Conservation (phyloP, 2,329 filamentous ascomycete genomes). For the Pestalotiopsis sp. region DNA sequence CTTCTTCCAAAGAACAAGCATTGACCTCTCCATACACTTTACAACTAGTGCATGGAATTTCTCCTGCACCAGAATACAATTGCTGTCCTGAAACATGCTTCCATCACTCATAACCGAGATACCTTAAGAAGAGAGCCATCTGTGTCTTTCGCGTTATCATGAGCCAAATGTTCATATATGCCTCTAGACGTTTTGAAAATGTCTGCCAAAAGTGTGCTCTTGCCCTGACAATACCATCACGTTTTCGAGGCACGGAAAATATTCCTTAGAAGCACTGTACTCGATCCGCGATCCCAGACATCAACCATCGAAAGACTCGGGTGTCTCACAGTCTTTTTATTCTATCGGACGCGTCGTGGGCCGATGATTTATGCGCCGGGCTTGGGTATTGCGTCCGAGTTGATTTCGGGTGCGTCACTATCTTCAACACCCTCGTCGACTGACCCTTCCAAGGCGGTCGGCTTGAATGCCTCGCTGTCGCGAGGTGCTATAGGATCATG, state of each 20-base stretch:
- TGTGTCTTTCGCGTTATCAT: not conserved
- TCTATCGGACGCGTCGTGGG: not conserved
- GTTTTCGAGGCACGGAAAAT: not conserved
- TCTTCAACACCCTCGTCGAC: constrained; percentile 55
- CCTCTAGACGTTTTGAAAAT: not conserved
- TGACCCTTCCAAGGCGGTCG: constrained; percentile 53
- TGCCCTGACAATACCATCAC: not conserved
- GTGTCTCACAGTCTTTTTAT: not conserved
- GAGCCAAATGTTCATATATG: not conserved
- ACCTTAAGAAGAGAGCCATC: not conserved
- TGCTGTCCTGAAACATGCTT: not conserved
- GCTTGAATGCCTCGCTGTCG: constrained; percentile 48
- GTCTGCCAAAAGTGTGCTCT: not conserved
- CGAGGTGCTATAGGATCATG: constrained; percentile 47
- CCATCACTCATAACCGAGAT: not conserved
- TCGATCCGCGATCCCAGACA: not conserved
- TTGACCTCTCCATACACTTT: not conserved
- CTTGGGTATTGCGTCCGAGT: constrained; percentile 25
- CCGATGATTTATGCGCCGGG: constrained; percentile 17
- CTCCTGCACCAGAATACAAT: not conserved
- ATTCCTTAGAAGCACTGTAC: not conserved
- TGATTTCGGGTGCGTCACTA: constrained; percentile 32
- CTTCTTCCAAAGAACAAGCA: not conserved
- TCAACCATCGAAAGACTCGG: not conserved
- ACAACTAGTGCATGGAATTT: not conserved